Evolutionary conservation across 208 protist species (phyloP).

Genomic region (Crithidia acanthocephali): DNA sequence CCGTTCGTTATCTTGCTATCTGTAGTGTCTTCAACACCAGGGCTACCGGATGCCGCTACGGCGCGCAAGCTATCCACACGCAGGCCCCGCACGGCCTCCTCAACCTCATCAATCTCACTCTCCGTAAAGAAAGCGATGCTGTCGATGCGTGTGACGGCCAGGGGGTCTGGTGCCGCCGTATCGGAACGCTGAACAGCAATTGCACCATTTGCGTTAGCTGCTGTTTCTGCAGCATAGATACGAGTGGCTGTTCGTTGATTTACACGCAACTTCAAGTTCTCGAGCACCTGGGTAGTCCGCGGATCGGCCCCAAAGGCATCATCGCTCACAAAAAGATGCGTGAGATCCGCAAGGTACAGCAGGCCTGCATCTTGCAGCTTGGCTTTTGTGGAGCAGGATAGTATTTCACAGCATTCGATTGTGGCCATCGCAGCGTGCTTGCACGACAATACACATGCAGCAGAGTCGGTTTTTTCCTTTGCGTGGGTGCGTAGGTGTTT

Average conservation of each 20-base stretch:
- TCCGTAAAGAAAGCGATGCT: conserved; percentile 16
- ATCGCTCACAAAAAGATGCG: conserved; percentile 22
- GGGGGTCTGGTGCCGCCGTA: background rate
- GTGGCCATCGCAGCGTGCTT: conserved; percentile 23
- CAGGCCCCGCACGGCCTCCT: background rate
- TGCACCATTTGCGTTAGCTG: background rate
- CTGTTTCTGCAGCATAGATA: background rate
- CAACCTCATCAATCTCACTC: conserved; percentile 20
- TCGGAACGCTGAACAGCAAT: too few species aligned
- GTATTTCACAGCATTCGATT: conserved; percentile 20
- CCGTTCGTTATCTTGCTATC: background rate
- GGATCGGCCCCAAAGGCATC: background rate
- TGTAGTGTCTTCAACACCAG: background rate
- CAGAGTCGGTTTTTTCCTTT: too few species aligned
- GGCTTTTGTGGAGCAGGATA: conserved; percentile 52
- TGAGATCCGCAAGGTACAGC: conserved; percentile 54
- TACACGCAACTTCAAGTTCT: background rate
- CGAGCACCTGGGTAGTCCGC: background rate
- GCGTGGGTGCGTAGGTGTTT: too few species aligned
- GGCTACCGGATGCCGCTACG: background rate
- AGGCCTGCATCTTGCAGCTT: conserved; percentile 77
- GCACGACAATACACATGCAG: too few species aligned
- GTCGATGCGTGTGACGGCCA: background rate
- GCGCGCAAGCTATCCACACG: too few species aligned
- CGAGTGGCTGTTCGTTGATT: background rate